Evolutionary conservation across 768 basidiomycete genomes (phyloP).

Genomic region (Clitopilus hobsonii): DNA sequence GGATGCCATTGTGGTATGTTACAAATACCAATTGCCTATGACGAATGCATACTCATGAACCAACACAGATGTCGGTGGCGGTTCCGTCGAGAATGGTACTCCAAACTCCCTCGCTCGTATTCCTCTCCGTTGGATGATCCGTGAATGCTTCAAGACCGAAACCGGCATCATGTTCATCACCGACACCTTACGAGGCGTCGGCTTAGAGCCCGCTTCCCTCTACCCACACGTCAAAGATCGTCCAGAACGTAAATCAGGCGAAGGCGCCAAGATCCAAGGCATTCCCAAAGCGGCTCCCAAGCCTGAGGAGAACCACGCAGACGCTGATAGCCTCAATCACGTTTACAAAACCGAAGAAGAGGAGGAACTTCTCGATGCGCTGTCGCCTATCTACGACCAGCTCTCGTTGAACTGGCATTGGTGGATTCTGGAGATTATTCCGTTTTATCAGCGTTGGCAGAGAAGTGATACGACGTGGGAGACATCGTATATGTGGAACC

Average conservation of each 20-base stretch:
- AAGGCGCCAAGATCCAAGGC: constrained; percentile 17
- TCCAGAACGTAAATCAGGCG: constrained; percentile 32
- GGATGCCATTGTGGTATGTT: constrained; percentile 65
- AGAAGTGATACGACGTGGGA: not conserved
- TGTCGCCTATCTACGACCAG: constrained; percentile 51
- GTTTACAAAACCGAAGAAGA: constrained; percentile 41
- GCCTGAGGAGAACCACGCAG: constrained; percentile 18
- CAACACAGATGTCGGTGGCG: constrained; percentile 66
- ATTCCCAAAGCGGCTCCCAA: constrained; percentile 13
- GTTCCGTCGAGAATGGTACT: constrained; percentile 53
- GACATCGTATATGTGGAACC: not conserved
- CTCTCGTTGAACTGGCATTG: constrained; percentile 41
- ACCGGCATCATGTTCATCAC: constrained; percentile 59
- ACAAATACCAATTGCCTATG: not conserved
- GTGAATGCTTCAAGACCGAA: constrained; percentile 52
- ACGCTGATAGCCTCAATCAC: constrained; percentile 25
- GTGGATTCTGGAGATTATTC: constrained; percentile 64
- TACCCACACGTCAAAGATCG: constrained; percentile 35
- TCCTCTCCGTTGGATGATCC: constrained; percentile 73
- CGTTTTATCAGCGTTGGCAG: constrained; percentile 8
- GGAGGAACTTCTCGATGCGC: constrained; percentile 56
- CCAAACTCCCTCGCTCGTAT: constrained; percentile 64
- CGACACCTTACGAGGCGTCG: constrained; percentile 38
- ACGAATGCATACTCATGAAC: not conserved
- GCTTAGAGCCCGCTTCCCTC: constrained; percentile 41